Evolutionary conservation across 1,284 basidiomycete genomes (phyloP).

Genomic region (Rhodotorula sp.): DNA sequence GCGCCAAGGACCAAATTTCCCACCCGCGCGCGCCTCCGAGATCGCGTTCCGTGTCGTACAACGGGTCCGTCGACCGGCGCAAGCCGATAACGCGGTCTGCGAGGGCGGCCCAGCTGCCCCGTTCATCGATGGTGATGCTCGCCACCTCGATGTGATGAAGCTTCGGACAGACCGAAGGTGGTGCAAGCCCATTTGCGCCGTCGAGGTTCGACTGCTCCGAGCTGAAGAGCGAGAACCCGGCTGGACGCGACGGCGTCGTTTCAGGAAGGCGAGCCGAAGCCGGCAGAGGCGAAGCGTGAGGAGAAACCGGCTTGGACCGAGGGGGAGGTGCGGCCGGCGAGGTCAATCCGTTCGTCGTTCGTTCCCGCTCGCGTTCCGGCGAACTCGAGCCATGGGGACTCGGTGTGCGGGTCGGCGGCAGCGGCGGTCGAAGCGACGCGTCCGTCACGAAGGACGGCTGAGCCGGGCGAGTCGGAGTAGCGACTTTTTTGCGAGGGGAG

Average conservation of each 20-base stretch:
- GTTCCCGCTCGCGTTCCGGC: slow-evolving; percentile 5
- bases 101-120: slow-evolving; percentile 68
- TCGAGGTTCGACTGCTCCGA: background rate
- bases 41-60: background rate
- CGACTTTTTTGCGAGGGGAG: slow-evolving; percentile 20
- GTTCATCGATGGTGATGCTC: slow-evolving; percentile 61
- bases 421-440: slow-evolving; percentile 2
- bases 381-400: background rate
- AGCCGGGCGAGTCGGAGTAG: slow-evolving; percentile 10
- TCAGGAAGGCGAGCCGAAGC: background rate
- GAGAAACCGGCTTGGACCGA: slow-evolving; percentile 61
- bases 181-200: too few species aligned
- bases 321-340: slow-evolving; percentile 58
- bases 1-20: slow-evolving; percentile 26
- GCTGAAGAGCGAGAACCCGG: background rate
- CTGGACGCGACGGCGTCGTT: background rate
- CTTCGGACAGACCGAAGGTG: background rate
- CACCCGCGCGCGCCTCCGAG: slow-evolving; percentile 7
- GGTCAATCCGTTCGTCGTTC: background rate
- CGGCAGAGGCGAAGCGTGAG: slow-evolving; percentile 5
- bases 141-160: slow-evolving; percentile 55
- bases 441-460: background rate
- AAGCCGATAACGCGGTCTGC: slow-evolving; percentile 49
- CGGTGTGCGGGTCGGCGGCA: background rate
- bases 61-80: background rate